Conservation (phyloP, 1,284 basidiomycete genomes). For the Ganoderma sinense region DNA sequence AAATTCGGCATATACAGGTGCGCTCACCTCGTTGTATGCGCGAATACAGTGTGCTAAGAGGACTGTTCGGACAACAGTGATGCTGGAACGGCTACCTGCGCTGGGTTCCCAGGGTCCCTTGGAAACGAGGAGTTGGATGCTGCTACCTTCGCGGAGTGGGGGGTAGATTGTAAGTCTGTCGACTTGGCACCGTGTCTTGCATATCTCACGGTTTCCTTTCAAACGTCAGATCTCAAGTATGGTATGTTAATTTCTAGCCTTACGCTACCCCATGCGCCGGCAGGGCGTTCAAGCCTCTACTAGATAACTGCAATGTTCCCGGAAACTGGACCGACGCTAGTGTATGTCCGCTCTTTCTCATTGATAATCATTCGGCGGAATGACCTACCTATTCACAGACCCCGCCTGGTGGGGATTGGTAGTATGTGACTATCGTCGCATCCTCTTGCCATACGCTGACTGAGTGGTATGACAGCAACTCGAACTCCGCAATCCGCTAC, state of each 20-base stretch:
- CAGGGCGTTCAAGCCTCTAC: not conserved
- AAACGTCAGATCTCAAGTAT: constrained; percentile 58
- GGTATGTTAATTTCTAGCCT: constrained; percentile 38
- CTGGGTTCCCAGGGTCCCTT: constrained; percentile 60
- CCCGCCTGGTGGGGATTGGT: constrained; percentile 54
- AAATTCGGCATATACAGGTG: constrained; percentile 62
- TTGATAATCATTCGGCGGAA: not conserved
- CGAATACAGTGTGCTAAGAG: not conserved
- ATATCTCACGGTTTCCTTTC: not conserved
- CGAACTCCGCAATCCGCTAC: constrained; percentile 62
- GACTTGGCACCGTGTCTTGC: not conserved
- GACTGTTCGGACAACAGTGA: constrained; percentile 44
- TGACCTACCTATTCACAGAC: constrained; percentile 34
- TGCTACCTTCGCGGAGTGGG: constrained; percentile 59
- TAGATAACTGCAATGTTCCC: constrained; percentile 65
- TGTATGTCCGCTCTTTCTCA: constrained; percentile 36
- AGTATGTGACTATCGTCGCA: constrained; percentile 47
- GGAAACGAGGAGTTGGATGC: constrained; percentile 58
- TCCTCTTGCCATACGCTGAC: not conserved
- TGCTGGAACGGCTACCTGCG: constrained; percentile 60
- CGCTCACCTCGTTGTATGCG: not conserved
- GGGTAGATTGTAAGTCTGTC: constrained; percentile 52
- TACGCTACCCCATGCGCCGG: not conserved
- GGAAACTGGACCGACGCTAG: constrained; percentile 55
- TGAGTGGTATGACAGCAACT: constrained; percentile 47